Evolutionary conservation across 768 basidiomycete species (phyloP).

Genomic region (Nidularia pulvinata): DNA sequence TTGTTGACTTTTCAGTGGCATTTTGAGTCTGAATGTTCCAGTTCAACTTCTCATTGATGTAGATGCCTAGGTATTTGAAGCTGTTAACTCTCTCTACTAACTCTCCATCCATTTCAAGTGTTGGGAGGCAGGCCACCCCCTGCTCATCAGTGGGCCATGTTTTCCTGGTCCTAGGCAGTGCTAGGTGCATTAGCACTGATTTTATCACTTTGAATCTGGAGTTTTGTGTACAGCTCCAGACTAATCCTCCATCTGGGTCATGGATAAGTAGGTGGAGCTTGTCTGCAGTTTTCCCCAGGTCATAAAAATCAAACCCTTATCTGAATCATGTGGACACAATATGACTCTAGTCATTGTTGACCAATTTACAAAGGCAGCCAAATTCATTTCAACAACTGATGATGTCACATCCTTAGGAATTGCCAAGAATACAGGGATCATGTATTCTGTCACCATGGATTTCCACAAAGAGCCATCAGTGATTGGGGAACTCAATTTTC

Average conservation of each 20-base stretch:
- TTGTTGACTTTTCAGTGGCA: constrained; percentile 6
- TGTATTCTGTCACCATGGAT: no score
- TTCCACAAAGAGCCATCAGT: no score
- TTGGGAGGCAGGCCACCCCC: neutral
- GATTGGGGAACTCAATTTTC: no score
- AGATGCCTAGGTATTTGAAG: constrained; percentile 11
- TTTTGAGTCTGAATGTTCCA: constrained; percentile 8
- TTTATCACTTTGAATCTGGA: constrained; percentile 27
- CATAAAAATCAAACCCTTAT: no score
- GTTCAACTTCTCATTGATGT: constrained; percentile 8
- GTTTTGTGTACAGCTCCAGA: constrained; percentile 23
- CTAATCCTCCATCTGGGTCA: constrained; percentile 10
- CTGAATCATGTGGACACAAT: no score
- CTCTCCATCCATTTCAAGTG: neutral
- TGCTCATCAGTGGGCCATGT: neutral
- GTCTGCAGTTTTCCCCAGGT: constrained; percentile 14
- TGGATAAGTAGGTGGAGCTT: constrained; percentile 22
- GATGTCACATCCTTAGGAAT: no score
- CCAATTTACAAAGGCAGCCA: no score
- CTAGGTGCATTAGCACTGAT: constrained; percentile 20
- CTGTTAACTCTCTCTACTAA: neutral
- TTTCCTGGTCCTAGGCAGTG: neutral
- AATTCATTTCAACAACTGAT: no score
- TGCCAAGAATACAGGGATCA: no score
- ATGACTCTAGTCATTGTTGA: no score